Evolutionary conservation across 345 rosid genomes (phyloP).

Genomic region (Gossypium sturtianum): DNA sequence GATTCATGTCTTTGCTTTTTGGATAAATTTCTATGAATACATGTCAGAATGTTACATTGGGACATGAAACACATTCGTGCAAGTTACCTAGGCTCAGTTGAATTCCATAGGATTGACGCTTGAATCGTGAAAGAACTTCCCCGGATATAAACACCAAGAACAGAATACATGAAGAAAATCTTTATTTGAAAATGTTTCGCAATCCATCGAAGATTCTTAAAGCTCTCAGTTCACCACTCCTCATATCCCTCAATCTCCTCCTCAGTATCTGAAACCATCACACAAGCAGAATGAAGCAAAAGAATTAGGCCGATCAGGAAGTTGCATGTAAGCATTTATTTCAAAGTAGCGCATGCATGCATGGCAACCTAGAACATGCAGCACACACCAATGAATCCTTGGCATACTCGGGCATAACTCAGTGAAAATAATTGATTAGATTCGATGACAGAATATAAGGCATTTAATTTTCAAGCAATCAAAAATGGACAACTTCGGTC

Average conservation of each 20-base stretch:
- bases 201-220: conserved; percentile 60
- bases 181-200: conserved; percentile 62
- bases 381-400: background rate
- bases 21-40: background rate
- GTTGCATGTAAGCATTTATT: background rate
- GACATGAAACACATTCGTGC: background rate
- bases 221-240: conserved; percentile 86
- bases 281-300: background rate
- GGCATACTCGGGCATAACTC: background rate
- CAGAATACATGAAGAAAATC: background rate
- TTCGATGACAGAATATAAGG: background rate
- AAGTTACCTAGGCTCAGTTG: background rate
- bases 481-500: background rate
- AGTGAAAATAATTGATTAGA: background rate
- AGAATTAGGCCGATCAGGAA: background rate
- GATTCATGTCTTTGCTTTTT: background rate
- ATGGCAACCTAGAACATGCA: background rate
- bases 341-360: background rate
- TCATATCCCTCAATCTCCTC: conserved; percentile 72
- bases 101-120: background rate
- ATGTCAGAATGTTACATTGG: background rate
- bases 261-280: conserved; percentile 62
- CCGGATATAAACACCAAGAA: background rate
- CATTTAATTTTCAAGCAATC: background rate
- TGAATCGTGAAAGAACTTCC: background rate